Conservation (phyloP, 306 rosid genomes). For the Oemleria cerasiformis region DNA sequence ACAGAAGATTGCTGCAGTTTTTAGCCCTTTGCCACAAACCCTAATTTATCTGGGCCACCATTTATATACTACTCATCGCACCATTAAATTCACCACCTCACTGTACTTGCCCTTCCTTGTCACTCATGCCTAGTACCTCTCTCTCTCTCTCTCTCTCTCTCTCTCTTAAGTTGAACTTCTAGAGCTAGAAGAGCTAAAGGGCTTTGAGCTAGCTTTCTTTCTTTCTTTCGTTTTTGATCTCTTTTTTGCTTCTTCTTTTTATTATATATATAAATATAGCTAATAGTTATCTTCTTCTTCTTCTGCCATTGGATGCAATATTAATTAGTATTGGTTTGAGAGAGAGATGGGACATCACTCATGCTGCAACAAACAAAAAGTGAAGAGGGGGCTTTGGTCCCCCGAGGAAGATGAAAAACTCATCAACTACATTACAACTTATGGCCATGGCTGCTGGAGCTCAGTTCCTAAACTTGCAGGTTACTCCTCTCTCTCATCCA, state of each 20-base stretch:
- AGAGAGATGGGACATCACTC: constrained; percentile 82
- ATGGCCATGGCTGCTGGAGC: constrained; percentile 99
- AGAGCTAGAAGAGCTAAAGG: background rate
- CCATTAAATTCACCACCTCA: constrained; percentile 71
- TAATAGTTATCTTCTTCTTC: constrained; percentile 8
- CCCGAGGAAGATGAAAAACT: constrained; percentile 99
- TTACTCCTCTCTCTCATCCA: constrained; percentile 3
- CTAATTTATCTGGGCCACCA: constrained; percentile 49
- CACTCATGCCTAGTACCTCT: constrained; percentile 22
- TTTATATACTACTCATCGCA: constrained; percentile 31
- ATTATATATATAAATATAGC: constrained; percentile 16
- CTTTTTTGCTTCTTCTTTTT: background rate
- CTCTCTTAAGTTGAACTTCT: background rate
- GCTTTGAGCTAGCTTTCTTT: background rate
- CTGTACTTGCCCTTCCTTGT: constrained; percentile 22
- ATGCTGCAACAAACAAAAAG: constrained; percentile 97
- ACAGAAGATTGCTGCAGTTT: constrained; percentile 41
- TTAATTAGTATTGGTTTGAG: background rate
- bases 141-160: constrained; percentile 4
- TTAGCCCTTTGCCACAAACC: constrained; percentile 54
- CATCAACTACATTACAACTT: constrained; percentile 74
- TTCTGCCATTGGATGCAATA: constrained; percentile 17
- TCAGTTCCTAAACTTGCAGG: constrained; percentile 97
- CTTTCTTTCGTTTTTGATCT: background rate
- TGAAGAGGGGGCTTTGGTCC: constrained; percentile 97